Percentiles rank a stretch among this genome's conserved stretches.
phyloP scores from a whole-genome alignment of 2,329 filamentous ascomycete species.

The Cladosporium sp. region DNA sequence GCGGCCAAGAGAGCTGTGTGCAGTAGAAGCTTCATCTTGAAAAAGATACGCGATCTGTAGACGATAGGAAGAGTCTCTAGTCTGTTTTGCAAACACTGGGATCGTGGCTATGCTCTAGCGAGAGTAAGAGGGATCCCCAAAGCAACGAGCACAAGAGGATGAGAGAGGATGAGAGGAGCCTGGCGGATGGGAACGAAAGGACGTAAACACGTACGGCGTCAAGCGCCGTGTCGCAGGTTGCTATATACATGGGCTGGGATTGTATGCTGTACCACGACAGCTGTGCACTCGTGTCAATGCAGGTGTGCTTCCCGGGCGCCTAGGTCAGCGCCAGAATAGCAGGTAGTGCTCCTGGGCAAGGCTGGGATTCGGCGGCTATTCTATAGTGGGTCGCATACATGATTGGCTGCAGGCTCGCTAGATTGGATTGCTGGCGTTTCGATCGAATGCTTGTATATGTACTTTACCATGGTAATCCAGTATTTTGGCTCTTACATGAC shows the following conservation, averaged over 20 bases:
- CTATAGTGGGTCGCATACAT: background rate
- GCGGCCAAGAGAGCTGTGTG: background rate
- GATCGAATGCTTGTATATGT: background rate
- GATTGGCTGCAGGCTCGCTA: conserved; percentile 2
- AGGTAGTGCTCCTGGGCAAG: background rate
- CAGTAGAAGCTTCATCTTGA: background rate
- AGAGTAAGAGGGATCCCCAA: background rate
- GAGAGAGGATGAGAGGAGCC: background rate
- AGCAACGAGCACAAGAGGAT: background rate
- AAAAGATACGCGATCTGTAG: background rate
- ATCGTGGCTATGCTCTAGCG: background rate
- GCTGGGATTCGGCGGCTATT: background rate
- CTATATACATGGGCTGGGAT: conserved; percentile 10
- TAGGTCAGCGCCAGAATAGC: conserved; percentile 4
- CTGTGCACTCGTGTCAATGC: conserved; percentile 3
- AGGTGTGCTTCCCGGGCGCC: conserved; percentile 6
- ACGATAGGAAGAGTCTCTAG: background rate
- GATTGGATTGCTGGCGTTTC: conserved; percentile 4
- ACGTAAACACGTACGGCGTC: conserved; percentile 1
- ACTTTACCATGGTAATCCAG: background rate
- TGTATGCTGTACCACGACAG: background rate
- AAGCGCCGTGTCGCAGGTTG: conserved; percentile 8
- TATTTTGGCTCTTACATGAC: background rate
- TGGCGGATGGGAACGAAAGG: conserved; percentile 3
- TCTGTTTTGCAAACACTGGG: background rate